phyloP scores from a whole-genome alignment of 2,329 filamentous ascomycete species.

The Ophiostoma pallidulum region DNA sequence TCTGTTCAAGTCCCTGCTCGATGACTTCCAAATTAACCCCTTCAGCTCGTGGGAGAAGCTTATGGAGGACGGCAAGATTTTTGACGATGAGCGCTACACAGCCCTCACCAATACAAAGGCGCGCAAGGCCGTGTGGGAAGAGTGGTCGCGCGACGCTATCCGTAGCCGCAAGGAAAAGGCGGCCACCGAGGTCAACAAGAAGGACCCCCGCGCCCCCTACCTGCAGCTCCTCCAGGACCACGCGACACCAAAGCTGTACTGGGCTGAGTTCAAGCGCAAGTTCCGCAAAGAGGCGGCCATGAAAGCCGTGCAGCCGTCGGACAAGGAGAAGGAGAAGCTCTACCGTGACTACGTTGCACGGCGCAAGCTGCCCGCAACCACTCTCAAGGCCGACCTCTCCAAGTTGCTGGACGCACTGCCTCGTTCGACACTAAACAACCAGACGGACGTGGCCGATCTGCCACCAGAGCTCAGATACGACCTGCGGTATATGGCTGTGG shows the following conservation, averaged over 20 bases:
- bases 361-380: conserved; percentile 54
- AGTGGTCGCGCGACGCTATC: conserved; percentile 74
- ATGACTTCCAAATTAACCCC: conserved; percentile 73
- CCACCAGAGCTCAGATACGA: conserved; percentile 56
- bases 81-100: conserved; percentile 82
- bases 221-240: conserved; percentile 70
- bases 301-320: conserved; percentile 60
- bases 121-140: conserved; percentile 72
- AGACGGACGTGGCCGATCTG: conserved; percentile 46
- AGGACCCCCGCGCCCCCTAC: conserved; percentile 75
- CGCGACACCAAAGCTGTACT: conserved; percentile 87
- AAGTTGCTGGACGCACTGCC: conserved; percentile 55
- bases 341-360: conserved; percentile 66
- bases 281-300: conserved; percentile 73
- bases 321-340: conserved; percentile 70
- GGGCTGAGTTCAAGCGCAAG: conserved; percentile 93
- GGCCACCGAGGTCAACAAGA: conserved; percentile 68
- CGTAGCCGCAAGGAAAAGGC: conserved; percentile 61
- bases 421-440: conserved; percentile 47
- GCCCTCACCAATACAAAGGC: conserved; percentile 71
- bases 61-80: conserved; percentile 68
- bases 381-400: conserved; percentile 60
- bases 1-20: conserved; percentile 76
- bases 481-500: conserved; percentile 59
- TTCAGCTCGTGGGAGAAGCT: conserved; percentile 89